phyloP scores from a whole-genome alignment of 1,284 basidiomycete genomes.

The Peniophora sp. region DNA sequence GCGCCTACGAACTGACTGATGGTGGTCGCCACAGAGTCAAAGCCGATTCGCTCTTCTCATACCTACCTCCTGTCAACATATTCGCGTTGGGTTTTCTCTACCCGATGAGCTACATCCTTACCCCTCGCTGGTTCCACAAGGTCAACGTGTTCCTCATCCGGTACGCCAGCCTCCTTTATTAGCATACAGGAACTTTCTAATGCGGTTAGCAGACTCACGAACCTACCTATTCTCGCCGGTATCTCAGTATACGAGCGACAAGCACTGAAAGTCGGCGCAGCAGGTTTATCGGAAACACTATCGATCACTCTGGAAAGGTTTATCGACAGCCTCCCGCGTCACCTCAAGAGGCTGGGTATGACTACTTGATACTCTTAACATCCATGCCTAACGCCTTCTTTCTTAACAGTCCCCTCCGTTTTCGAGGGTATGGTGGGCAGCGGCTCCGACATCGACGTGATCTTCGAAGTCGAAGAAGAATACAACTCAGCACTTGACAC shows the following conservation, averaged over 20 bases:
- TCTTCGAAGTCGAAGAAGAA: conserved; percentile 80
- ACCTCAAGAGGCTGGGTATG: conserved; percentile 67
- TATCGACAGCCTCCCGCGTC: conserved; percentile 65
- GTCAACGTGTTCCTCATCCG: conserved; percentile 84
- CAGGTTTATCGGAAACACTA: conserved; percentile 67
- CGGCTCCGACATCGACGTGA: conserved; percentile 67
- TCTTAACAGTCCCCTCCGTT: conserved; percentile 52
- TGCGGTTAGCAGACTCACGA: conserved; percentile 52
- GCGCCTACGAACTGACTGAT: conserved; percentile 8
- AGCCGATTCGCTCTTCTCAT: conserved; percentile 86
- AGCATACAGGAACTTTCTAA: conserved; percentile 12
- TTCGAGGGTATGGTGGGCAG: conserved; percentile 75
- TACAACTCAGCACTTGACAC: conserved; percentile 53
- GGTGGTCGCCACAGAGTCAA: conserved; percentile 52
- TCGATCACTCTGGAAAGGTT: conserved; percentile 57
- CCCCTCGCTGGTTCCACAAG: conserved; percentile 82
- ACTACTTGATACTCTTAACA: conserved; percentile 3
- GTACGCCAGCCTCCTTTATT: conserved; percentile 19
- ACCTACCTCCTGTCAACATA: conserved; percentile 87
- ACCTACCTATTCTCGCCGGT: conserved; percentile 75
- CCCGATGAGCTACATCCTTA: conserved; percentile 73
- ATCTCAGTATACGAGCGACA: conserved; percentile 85
- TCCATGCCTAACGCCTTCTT: conserved; percentile 9
- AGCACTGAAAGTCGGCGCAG: conserved; percentile 52
- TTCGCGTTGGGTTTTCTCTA: conserved; percentile 77